phyloP scores from a whole-genome alignment of 2,329 filamentous ascomycete species.

The Fusarium beomiforme region DNA sequence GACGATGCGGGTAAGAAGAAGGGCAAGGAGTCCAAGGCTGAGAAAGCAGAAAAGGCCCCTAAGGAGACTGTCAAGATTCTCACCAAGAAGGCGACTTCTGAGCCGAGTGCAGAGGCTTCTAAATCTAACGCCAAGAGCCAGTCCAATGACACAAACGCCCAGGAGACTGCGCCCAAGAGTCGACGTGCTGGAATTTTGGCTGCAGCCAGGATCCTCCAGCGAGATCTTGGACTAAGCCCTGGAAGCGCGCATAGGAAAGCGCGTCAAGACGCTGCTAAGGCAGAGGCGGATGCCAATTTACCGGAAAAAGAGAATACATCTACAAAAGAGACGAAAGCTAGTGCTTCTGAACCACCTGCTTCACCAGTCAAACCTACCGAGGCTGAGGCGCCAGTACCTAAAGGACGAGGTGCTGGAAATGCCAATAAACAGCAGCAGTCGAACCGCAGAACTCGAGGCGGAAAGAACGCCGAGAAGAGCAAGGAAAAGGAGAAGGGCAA shows the following conservation, averaged over 20 bases:
- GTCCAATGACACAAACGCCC: constrained; percentile 39
- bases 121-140: constrained; percentile 54
- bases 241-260: constrained; percentile 70
- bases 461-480: constrained; percentile 52
- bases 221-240: constrained; percentile 72
- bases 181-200: constrained; percentile 70
- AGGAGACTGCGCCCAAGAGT: constrained; percentile 59
- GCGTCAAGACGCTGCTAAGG: constrained; percentile 67
- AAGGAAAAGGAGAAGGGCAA: constrained; percentile 55
- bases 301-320: constrained; percentile 47
- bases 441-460: constrained; percentile 48
- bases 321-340: constrained; percentile 7
- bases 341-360: constrained; percentile 30
- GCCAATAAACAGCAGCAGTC: constrained; percentile 43
- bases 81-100: constrained; percentile 66
- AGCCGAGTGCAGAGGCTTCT: constrained; percentile 58
- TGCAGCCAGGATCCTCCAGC: constrained; percentile 71
- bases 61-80: constrained; percentile 72
- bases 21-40: constrained; percentile 65
- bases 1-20: constrained; percentile 71
- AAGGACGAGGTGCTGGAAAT: constrained; percentile 33
- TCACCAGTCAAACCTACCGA: constrained; percentile 36
- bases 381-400: constrained; percentile 28
- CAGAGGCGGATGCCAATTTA: constrained; percentile 60
- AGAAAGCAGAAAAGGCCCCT: constrained; percentile 62